Evolutionary conservation across 305 asterid genomes (phyloP).

Genomic region (Coffea humblotiana): DNA sequence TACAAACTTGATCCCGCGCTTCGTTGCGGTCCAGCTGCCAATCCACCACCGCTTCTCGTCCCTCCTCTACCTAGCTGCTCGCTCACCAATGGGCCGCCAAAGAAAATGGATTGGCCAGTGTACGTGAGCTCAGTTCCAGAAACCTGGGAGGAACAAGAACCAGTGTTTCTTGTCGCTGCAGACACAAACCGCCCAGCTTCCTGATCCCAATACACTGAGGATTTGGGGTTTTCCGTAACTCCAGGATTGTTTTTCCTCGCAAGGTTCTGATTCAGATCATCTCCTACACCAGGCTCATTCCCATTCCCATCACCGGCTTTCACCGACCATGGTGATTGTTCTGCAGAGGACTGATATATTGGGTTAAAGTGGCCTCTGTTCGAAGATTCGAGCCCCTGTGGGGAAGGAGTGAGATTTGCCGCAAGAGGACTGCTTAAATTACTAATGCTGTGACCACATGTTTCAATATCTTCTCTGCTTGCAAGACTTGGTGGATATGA

Average conservation of each 20-base stretch:
- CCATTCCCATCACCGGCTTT: constrained; percentile 30
- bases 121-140: constrained; percentile 76
- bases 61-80: constrained; percentile 57
- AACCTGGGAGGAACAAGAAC: constrained; percentile 52
- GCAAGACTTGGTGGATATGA: constrained; percentile 79
- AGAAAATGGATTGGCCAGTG: constrained; percentile 88
- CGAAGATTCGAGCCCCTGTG: constrained; percentile 38
- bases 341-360: constrained; percentile 48
- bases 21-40: constrained; percentile 43
- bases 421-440: constrained; percentile 84
- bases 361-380: constrained; percentile 68
- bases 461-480: constrained; percentile 78
- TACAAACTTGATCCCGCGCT: constrained; percentile 62
- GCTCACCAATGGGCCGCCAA: constrained; percentile 74
- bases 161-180: constrained; percentile 46
- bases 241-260: constrained; percentile 38
- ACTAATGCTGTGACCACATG: constrained; percentile 65
- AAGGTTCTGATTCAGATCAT: constrained; percentile 22
- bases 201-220: constrained; percentile 92
- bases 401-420: constrained; percentile 53
- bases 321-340: constrained; percentile 57
- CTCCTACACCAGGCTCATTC: constrained; percentile 25
- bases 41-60: constrained; percentile 29
- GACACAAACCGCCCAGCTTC: constrained; percentile 82
- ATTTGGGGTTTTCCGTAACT: constrained; percentile 39